These are phyloP conservation scores for Cutaneotrichosporon arboriforme DNA, from an alignment of 1,284 basidiomycete species.

Conservation along the genomic window DNA sequence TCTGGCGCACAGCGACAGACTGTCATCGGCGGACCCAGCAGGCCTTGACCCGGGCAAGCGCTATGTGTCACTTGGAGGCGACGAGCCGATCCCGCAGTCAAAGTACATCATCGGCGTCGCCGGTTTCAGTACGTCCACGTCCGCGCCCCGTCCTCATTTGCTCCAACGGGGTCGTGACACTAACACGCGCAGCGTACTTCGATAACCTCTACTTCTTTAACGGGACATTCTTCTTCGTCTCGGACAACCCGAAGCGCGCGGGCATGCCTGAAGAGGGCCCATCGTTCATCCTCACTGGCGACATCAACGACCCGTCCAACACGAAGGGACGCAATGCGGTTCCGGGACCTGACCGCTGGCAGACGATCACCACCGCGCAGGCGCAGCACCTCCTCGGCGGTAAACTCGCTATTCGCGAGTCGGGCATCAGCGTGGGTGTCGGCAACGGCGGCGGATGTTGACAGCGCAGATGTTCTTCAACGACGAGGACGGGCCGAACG, in stretches of 20 bases:
- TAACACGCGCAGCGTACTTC: conserved; percentile 46
- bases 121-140: conserved; percentile 29
- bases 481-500: conserved; percentile 6
- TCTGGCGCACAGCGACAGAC: too few relatives aligned
- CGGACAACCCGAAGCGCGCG: conserved; percentile 21
- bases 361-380: neutral
- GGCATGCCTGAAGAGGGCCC: conserved; percentile 22
- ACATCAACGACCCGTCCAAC: conserved; percentile 3
- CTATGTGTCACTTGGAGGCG: too few relatives aligned
- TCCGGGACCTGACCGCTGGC: neutral
- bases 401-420: conserved; percentile 20
- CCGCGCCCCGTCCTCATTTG: neutral
- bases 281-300: conserved; percentile 1
- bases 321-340: neutral
- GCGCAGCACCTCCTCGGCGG: conserved; percentile 12
- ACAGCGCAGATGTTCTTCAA: conserved; percentile 15
- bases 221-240: conserved; percentile 34
- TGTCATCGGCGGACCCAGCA: too few relatives aligned
- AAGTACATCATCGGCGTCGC: conserved; percentile 19
- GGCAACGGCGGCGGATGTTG: too few relatives aligned
- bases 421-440: conserved; percentile 23
- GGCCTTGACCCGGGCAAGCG: too few relatives aligned
- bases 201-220: conserved; percentile 53
- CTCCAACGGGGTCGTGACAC: neutral
- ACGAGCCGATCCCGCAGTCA: conserved; percentile 14